A percentile compares a stretch with the other conserved stretches of the same genome.
phyloP scores from a whole-genome alignment of 371 early-diverging fungal genomes.

The Smittium culicis region DNA sequence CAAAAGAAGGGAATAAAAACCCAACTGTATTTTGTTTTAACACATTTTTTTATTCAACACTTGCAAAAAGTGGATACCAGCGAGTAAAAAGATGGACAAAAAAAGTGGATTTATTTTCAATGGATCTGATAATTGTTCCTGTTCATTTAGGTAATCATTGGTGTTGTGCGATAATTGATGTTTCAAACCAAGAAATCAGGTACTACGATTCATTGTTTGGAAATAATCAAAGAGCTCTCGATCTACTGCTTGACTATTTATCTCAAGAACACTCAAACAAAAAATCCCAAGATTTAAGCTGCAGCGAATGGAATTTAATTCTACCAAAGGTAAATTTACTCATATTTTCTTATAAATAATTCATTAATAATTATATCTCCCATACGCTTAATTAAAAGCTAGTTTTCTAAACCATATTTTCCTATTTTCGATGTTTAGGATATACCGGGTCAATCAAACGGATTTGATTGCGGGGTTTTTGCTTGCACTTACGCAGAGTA shows the following conservation, averaged over 20 bases:
- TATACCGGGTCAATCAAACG: conserved; percentile 76
- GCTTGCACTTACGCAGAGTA: conserved; percentile 79
- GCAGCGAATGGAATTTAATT: conserved; percentile 46
- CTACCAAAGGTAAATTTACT: conserved; percentile 38
- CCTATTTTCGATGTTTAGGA: conserved; percentile 29
- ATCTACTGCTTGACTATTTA: conserved; percentile 50
- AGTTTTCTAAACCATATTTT: too few species aligned
- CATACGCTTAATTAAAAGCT: too few species aligned
- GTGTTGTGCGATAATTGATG: conserved; percentile 67
- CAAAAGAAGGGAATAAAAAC: conserved; percentile 25
- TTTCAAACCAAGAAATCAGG: conserved; percentile 46
- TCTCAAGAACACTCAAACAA: conserved; percentile 58
- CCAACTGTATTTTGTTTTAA: conserved; percentile 68
- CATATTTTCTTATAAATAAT: too few species aligned
- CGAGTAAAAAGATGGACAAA: conserved; percentile 73
- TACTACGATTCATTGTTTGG: conserved; percentile 82
- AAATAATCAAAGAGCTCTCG: conserved; percentile 36
- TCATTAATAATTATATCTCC: too few species aligned
- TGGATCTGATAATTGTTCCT: conserved; percentile 71
- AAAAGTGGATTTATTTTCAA: conserved; percentile 62
- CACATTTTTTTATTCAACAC: conserved; percentile 71
- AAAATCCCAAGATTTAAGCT: conserved; percentile 34
- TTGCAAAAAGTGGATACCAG: conserved; percentile 54
- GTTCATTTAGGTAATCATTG: conserved; percentile 85
- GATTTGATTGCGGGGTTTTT: conserved; percentile 96